Evolutionary conservation across 306 rosid genomes (phyloP), one percentile per base, ranked within the genome.

Genomic region (Senna siamea): DNA sequence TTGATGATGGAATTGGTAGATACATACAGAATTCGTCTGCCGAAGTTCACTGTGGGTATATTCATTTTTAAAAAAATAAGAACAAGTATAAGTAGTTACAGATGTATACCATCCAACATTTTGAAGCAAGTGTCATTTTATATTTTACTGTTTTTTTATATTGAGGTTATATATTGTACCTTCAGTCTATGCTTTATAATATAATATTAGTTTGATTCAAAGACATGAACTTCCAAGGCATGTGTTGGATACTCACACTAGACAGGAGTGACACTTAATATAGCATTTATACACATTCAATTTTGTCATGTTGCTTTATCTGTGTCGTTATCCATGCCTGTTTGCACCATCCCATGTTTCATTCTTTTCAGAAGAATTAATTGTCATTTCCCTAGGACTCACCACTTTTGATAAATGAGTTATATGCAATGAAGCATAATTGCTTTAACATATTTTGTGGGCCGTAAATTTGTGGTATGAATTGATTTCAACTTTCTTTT

Each of bases 1-100:
- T 87, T 95, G 75, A 95, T 95, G 99, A 95, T 95, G 99, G 99
- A 95, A 76, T 91, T 92, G 35, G 98, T 95, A 59, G 98, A 95
- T 78, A 95, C 96, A 23, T 95, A 92, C 81, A 88, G 79, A 89
- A 57, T 95, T 37, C 98, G 98, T 58, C 87, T 95, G 69, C 99
- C 99, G 0, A 95, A 95, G 84, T 95, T 92, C 87, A 95, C 99
- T 28, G 99, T 95, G 84, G 89, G 99, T 86, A 67, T 55, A 66
- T 78, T 17, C 72, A 7, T 48, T 66, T 74, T 34, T 11, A 34
- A 62, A 47, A 15, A 59, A 54, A 28, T 40, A 51, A 56, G 55
- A 37, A 14, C 54, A 17, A n/a, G 37, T 67, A 60, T 53, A 60
- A 22, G 7, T 71, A 22, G 8, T 23, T 56, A 53, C 41, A 37